These are phyloP conservation scores for Staphylotrichum tortipilum DNA, from an alignment of 495 filamentous ascomycete genomes.

Conservation along the genomic window DNA sequence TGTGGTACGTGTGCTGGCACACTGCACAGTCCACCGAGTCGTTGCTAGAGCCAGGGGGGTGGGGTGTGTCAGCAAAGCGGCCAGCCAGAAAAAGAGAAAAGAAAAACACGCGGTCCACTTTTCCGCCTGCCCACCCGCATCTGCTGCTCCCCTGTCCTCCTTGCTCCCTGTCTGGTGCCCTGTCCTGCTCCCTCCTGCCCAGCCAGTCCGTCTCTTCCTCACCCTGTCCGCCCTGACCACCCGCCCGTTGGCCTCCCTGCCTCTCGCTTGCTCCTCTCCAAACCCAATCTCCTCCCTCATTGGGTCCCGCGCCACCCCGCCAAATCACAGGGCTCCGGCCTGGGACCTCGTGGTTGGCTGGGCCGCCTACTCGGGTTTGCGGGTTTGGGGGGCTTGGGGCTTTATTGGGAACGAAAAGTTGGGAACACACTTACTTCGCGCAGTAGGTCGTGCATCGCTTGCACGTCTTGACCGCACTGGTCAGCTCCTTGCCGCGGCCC, in stretches of 20 bases:
- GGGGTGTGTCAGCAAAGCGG: constrained; percentile 27
- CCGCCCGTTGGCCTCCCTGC: no score
- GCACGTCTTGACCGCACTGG: constrained; percentile 91
- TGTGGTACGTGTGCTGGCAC: constrained; percentile 91
- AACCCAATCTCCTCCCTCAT: constrained; percentile 3
- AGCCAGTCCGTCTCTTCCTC: no score
- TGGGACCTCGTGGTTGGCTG: not conserved
- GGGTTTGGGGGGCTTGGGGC: no score
- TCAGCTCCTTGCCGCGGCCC: constrained; percentile 85
- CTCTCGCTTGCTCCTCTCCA: not conserved
- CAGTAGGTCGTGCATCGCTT: constrained; percentile 85
- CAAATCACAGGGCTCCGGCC: constrained; percentile 13
- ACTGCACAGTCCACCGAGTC: constrained; percentile 97
- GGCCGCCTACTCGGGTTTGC: constrained; percentile 1
- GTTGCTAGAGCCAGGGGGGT: constrained; percentile 48
- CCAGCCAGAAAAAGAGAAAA: no score
- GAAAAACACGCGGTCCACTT: constrained; percentile 9
- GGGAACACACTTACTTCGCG: constrained; percentile 59
- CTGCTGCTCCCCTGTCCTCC: not conserved
- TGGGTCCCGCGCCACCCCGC: constrained; percentile 10
- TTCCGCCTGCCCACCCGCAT: not conserved
- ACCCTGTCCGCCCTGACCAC: no score
- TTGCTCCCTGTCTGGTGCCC: no score
- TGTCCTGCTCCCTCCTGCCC: no score
- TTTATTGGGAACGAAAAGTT: no score